A percentile compares a stretch with the other conserved stretches of the same genome.
phyloP scores from a whole-genome alignment of 768 basidiomycete species.

The Boletus rubescentipes region DNA sequence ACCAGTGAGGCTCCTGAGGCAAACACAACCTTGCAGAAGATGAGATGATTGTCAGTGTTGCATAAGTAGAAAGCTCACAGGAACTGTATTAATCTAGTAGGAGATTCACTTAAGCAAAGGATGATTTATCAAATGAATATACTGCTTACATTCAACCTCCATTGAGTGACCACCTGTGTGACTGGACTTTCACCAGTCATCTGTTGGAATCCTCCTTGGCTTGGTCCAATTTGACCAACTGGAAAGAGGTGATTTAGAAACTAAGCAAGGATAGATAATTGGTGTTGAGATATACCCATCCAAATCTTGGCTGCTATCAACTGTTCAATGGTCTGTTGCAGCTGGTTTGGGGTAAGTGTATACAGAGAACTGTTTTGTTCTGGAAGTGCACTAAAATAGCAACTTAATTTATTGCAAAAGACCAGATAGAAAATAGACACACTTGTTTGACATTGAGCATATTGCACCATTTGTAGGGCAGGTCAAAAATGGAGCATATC shows the following conservation, averaged over 20 bases:
- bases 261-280: background rate
- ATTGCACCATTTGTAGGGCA: background rate
- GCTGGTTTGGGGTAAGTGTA: background rate
- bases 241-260: background rate
- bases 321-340: slow-evolving; percentile 2
- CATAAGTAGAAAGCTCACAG: slow-evolving; percentile 2
- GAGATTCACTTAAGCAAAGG: background rate
- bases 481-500: background rate
- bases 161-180: slow-evolving; percentile 4
- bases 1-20: too few relatives aligned
- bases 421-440: background rate
- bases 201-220: slow-evolving; percentile 8
- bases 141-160: slow-evolving; percentile 15
- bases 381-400: too few relatives aligned
- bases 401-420: too few relatives aligned
- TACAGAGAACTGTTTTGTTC: too few relatives aligned
- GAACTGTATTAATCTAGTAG: slow-evolving; percentile 13
- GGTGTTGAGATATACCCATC: slow-evolving; percentile 2
- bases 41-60: too few relatives aligned
- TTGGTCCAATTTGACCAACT: slow-evolving; percentile 13
- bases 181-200: background rate
- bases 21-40: too few relatives aligned
- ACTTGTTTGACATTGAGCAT: background rate
- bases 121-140: rapidly evolving
- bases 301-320: slow-evolving; percentile 8